Conservation (phyloP, 768 basidiomycete species). For the Mycena galericulata region DNA sequence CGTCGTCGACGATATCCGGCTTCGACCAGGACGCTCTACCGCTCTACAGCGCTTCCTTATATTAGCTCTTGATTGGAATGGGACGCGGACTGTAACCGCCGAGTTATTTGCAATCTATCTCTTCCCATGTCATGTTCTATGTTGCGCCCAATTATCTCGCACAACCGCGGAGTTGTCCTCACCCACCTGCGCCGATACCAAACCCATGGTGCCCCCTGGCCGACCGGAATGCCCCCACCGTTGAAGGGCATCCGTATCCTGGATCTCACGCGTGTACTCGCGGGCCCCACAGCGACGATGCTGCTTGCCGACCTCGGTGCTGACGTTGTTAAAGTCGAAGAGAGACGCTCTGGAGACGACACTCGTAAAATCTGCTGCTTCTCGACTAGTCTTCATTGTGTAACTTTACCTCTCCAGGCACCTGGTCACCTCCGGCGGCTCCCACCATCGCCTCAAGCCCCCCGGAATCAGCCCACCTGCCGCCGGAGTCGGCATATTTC, state of each 20-base stretch:
- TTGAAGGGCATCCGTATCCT: conserved; percentile 85
- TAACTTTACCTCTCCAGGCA: conserved; percentile 54
- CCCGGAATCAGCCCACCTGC: conserved; percentile 69
- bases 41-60: too few species aligned
- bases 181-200: conserved; percentile 29
- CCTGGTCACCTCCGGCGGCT: conserved; percentile 75
- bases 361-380: conserved; percentile 66
- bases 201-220: conserved; percentile 9
- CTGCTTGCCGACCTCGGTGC: conserved; percentile 93
- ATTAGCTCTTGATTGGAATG: too few species aligned
- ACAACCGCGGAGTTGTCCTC: neutral
- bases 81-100: neutral
- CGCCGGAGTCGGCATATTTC: conserved; percentile 94
- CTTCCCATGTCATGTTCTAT: conserved; percentile 17
- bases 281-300: conserved; percentile 95
- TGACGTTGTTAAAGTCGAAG: conserved; percentile 94
- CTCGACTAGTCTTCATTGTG: conserved; percentile 4
- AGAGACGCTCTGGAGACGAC: conserved; percentile 86
- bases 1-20: too few species aligned
- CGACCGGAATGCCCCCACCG: conserved; percentile 76
- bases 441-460: conserved; percentile 62
- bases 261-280: conserved; percentile 90
- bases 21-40: too few species aligned
- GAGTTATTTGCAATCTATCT: neutral
- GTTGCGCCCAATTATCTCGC: neutral